These are phyloP conservation scores for Musa balbisiana DNA, from an alignment of 202 grass and related monocot species.

Conservation along the genomic window DNA sequence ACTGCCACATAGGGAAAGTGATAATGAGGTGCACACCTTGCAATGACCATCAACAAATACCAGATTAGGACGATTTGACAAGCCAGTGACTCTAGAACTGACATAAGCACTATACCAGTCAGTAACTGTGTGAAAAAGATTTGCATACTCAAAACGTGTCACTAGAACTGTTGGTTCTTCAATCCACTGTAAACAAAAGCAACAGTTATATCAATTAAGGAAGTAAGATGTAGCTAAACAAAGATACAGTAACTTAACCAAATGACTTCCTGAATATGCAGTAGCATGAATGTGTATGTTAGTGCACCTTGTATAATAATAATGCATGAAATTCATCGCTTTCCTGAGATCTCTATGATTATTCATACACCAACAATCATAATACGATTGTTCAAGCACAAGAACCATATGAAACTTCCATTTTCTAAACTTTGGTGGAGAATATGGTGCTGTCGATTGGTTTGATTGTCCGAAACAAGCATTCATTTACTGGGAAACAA, in stretches of 20 bases:
- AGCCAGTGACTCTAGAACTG: slow-evolving; percentile 69
- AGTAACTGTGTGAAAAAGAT: slow-evolving; percentile 96
- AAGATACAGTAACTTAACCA: background rate
- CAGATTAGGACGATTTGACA: slow-evolving; percentile 60
- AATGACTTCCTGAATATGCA: background rate
- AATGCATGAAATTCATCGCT: background rate
- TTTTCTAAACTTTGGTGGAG: background rate
- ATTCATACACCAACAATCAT: background rate
- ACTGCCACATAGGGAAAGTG: background rate
- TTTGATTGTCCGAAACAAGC: no score
- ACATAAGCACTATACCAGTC: slow-evolving; percentile 99
- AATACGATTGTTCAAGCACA: background rate
- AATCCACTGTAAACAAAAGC: slow-evolving; percentile 57
- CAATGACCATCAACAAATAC: slow-evolving; percentile 95
- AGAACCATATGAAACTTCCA: background rate
- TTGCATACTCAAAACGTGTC: slow-evolving; percentile 96
- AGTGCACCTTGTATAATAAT: background rate
- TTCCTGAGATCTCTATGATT: background rate
- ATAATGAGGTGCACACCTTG: slow-evolving; percentile 45
- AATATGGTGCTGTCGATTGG: no score
- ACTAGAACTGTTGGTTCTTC: slow-evolving; percentile 86
- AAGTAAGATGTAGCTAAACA: slow-evolving; percentile 17
- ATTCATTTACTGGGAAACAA: no score
- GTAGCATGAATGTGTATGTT: no score
- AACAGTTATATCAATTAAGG: slow-evolving; percentile 10